Evolutionary conservation across 495 filamentous ascomycete species (phyloP).

Genomic region (Neurospora intermedia): DNA sequence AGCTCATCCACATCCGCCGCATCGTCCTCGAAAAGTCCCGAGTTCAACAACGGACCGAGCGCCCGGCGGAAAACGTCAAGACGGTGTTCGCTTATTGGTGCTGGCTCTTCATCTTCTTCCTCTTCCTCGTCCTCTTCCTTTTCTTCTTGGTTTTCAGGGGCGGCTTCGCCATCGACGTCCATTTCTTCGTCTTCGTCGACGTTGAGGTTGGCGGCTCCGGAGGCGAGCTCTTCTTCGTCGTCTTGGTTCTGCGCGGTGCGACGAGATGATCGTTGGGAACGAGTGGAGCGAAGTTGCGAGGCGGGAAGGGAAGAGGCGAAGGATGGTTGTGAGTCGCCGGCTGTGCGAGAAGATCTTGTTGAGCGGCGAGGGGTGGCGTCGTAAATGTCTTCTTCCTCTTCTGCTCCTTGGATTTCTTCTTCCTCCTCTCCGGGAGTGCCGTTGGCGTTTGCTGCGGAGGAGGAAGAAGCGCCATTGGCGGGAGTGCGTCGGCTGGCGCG

Average conservation of each 20-base stretch:
- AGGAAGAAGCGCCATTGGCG: slow-evolving; percentile 1
- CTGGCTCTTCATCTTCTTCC: slow-evolving; percentile 14
- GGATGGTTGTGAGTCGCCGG: slow-evolving; percentile 29
- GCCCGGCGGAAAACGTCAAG: slow-evolving; percentile 64
- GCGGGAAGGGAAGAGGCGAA: slow-evolving; percentile 38
- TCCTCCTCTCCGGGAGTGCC: slow-evolving; percentile 10
- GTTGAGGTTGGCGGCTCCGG: slow-evolving; percentile 24
- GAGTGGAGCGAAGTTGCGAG: slow-evolving; percentile 29
- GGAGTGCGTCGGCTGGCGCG: slow-evolving; percentile 14
- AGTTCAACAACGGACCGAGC: slow-evolving; percentile 71
- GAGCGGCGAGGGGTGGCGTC: slow-evolving; percentile 30
- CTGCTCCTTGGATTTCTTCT: slow-evolving; percentile 15
- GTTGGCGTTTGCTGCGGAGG: neutral
- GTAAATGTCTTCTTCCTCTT: slow-evolving; percentile 28
- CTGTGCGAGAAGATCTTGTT: slow-evolving; percentile 12
- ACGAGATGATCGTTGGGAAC: slow-evolving; percentile 11
- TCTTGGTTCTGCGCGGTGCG: slow-evolving; percentile 13
- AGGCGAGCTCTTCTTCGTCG: slow-evolving; percentile 28
- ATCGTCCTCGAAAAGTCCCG: slow-evolving; percentile 69
- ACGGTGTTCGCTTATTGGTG: slow-evolving; percentile 50
- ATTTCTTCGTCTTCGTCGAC: slow-evolving; percentile 15
- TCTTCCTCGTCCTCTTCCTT: slow-evolving; percentile 7
- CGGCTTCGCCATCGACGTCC: slow-evolving; percentile 8
- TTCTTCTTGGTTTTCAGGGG: slow-evolving; percentile 5
- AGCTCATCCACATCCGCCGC: slow-evolving; percentile 63